Conservation (phyloP, 148 eudicot genomes). For the Rhododendron henanense region DNA sequence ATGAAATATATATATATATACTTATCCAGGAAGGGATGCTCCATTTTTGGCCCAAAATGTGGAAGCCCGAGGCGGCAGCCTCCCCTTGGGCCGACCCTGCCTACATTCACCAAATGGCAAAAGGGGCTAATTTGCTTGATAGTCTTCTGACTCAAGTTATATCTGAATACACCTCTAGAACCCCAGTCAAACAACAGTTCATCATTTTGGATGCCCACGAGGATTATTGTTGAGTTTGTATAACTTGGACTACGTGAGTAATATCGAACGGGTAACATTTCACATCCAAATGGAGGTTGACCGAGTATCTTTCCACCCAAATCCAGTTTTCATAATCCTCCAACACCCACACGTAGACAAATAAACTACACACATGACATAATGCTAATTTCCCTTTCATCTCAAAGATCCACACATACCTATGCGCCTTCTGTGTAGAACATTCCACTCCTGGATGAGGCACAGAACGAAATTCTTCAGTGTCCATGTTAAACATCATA, state of each 20-base stretch:
- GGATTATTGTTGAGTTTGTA: not conserved
- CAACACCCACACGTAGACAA: not conserved
- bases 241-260: not conserved
- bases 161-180: not conserved
- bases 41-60: too few species aligned
- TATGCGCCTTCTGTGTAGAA: too few species aligned
- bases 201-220: not conserved
- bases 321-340: not conserved
- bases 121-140: not conserved
- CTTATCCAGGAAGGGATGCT: too few species aligned
- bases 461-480: too few species aligned
- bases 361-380: not conserved
- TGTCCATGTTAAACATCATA: too few species aligned
- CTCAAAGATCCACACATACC: too few species aligned
- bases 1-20: too few species aligned
- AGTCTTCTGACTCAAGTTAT: not conserved
- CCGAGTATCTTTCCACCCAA: not conserved
- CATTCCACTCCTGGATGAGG: too few species aligned
- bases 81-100: too few species aligned
- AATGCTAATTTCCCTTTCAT: not conserved
- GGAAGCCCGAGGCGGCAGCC: too few species aligned
- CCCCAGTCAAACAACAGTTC: not conserved
- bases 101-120: too few species aligned
- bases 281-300: not conserved
- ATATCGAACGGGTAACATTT: not conserved